Percentiles rank a stretch among this genome's conserved stretches.
phyloP scores from a whole-genome alignment of 768 basidiomycete genomes.

The Lepiota venenata region DNA sequence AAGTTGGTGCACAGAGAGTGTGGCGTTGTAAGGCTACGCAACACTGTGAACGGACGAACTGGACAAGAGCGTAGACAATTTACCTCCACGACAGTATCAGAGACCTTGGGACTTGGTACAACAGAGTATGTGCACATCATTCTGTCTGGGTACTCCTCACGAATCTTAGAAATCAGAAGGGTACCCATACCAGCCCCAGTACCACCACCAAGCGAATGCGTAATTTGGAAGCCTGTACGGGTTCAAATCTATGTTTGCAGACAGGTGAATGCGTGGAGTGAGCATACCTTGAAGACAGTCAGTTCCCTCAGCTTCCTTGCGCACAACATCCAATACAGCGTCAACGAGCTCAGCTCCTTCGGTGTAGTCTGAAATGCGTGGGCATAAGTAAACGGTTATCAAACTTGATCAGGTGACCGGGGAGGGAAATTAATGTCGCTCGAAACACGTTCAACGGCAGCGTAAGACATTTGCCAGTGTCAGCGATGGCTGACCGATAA shows the following conservation, averaged over 20 bases:
- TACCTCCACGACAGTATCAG: constrained; percentile 97
- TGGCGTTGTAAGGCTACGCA: constrained; percentile 92
- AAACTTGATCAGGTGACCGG: constrained; percentile 15
- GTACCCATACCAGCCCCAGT: constrained; percentile 99
- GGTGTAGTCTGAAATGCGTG: constrained; percentile 62
- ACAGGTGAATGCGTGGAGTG: background rate
- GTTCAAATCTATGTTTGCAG: constrained; percentile 14
- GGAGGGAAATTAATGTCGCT: background rate
- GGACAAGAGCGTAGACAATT: constrained; percentile 10
- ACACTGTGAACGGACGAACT: background rate
- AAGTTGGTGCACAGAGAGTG: constrained; percentile 96
- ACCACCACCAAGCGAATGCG: constrained; percentile 97
- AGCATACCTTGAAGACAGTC: constrained; percentile 92
- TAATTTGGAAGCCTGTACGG: constrained; percentile 90
- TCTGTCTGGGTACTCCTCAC: constrained; percentile 97
- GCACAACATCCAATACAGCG: constrained; percentile 95
- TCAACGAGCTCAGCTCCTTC: constrained; percentile 99
- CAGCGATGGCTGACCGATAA: constrained; percentile 1
- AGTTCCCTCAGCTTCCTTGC: constrained; percentile 97
- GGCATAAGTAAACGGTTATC: constrained; percentile 15
- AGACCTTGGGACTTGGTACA: constrained; percentile 95
- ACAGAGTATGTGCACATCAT: constrained; percentile 99
- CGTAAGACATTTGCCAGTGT: constrained; percentile 22
- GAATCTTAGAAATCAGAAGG: constrained; percentile 96
- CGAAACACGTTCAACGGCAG: constrained; percentile 5